Conservation (phyloP, 768 basidiomycete genomes). For the Crepidotus variabilis region DNA sequence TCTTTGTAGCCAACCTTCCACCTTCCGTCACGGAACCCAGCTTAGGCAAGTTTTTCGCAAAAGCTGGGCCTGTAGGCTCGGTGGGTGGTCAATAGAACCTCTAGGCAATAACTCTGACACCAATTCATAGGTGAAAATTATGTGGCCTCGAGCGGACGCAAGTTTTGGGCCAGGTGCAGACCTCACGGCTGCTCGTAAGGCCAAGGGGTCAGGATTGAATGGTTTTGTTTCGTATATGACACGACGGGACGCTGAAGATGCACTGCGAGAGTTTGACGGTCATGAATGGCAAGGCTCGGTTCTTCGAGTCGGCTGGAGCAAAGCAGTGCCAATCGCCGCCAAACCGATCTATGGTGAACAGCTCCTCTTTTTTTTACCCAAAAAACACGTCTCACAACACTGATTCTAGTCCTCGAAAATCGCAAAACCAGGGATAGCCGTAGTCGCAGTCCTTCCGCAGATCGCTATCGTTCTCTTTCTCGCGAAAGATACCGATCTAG, state of each 20-base stretch:
- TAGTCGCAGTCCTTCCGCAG: slow-evolving; percentile 27
- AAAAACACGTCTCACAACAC: too few species aligned
- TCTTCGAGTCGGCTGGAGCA: slow-evolving; percentile 93
- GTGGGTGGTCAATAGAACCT: slow-evolving; percentile 38
- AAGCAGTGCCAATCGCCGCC: slow-evolving; percentile 83
- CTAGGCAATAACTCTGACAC: background rate
- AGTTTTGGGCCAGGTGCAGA: slow-evolving; percentile 67
- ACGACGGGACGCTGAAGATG: slow-evolving; percentile 84
- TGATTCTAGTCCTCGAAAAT: slow-evolving; percentile 14
- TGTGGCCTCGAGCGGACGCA: slow-evolving; percentile 94
- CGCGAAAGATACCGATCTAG: slow-evolving; percentile 40
- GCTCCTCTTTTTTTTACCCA: background rate
- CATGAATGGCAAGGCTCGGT: slow-evolving; percentile 92
- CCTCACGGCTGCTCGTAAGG: slow-evolving; percentile 68
- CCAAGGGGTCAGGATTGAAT: slow-evolving; percentile 75
- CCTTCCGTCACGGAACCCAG: slow-evolving; percentile 80
- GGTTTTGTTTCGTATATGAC: slow-evolving; percentile 98
- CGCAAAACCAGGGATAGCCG: slow-evolving; percentile 24
- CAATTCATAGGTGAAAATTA: slow-evolving; percentile 76
- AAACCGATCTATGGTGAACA: slow-evolving; percentile 75
- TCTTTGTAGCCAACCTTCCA: slow-evolving; percentile 95
- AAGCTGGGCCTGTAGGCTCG: slow-evolving; percentile 89
- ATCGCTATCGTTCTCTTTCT: slow-evolving; percentile 32
- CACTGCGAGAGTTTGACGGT: slow-evolving; percentile 87
- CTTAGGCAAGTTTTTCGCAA: slow-evolving; percentile 89